Evolutionary conservation across 192 early-diverging fungal genomes (phyloP), one percentile per base, ranked within the genome.

Genomic region (Irineochytrium annulatum): DNA sequence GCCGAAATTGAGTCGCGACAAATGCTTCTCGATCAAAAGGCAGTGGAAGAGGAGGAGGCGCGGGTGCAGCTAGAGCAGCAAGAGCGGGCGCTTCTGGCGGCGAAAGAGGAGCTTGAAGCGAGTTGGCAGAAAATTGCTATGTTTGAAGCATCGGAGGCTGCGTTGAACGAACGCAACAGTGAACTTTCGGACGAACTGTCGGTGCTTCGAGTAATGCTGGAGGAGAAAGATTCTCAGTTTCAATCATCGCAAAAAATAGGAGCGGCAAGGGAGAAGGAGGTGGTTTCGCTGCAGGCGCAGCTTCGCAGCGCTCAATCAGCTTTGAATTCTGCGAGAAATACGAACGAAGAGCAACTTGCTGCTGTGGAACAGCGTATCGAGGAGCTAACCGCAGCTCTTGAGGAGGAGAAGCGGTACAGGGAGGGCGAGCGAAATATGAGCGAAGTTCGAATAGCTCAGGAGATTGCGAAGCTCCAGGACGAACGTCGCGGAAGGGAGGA

Each of bases 401-500:
- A 32, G 24, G 52, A 62, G n/a, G 52, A 62, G 52, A 22, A 51
- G 4, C 27, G 31, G 37, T 52, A 55, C 34, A 16, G 60, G 8
- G 60, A 53, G 19, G 60, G 60, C 19, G 60, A 62, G 39, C 13
- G 39, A 13, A 51, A 62, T 32, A 62, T 62, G 60, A 43, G 51
- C 49, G 60, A 62, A 31, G 32, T 62, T 27, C 60, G 60, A 16
- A 53, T 62, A 24, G 60, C 60, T 1, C 24, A 53, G 33, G 43
- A 39, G 24, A 16, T 39, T 24, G 60, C 60, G 16, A 20, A 53
- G 11, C 13, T 24, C 8, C 4, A 22, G 5, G 60, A 62, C 52
- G 6, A 14, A 20, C 6, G 32, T 8, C 22, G 55, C 24, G 17
- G 39, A 22, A 35, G 34, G 20, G 60, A 19, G 33, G 34, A 62